Conservation (phyloP, 352 stramenopile genomes). For the Globisporangium carolinianum region DNA sequence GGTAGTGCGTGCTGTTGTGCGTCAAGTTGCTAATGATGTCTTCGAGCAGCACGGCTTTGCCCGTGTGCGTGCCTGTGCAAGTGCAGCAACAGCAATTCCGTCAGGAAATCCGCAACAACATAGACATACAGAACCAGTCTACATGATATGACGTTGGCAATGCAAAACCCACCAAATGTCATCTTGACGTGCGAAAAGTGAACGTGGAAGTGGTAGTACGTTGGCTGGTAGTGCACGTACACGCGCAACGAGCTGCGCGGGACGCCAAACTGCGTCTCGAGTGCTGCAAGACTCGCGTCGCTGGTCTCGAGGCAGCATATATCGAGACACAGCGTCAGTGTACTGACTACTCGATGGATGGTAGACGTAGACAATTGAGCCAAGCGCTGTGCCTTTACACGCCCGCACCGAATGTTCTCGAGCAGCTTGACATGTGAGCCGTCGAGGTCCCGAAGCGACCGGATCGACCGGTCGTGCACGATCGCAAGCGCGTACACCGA, state of each 20-base stretch:
- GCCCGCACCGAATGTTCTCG: slow-evolving; percentile 56
- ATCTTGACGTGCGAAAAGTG: slow-evolving; percentile 86
- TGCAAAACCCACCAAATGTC: slow-evolving; percentile 33
- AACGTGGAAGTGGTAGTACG: slow-evolving; percentile 86
- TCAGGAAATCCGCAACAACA: too few species aligned
- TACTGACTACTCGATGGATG: too few species aligned
- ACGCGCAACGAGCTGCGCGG: slow-evolving; percentile 50
- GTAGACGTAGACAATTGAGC: neutral
- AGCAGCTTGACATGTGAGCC: slow-evolving; percentile 56
- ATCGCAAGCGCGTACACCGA: slow-evolving; percentile 81
- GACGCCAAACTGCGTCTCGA: slow-evolving; percentile 57
- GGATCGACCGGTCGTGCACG: slow-evolving; percentile 63
- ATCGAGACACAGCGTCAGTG: too few species aligned
- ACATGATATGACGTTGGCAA: neutral
- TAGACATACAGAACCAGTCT: too few species aligned
- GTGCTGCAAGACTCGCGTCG: slow-evolving; percentile 43
- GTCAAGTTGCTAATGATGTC: slow-evolving; percentile 82
- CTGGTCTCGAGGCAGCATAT: slow-evolving; percentile 14
- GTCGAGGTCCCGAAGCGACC: slow-evolving; percentile 69
- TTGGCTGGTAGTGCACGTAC: slow-evolving; percentile 87
- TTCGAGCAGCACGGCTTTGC: slow-evolving; percentile 79
- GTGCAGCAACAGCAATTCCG: neutral
- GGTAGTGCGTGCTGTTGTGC: slow-evolving; percentile 56
- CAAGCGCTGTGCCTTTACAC: neutral
- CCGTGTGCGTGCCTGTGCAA: slow-evolving; percentile 48